Conservation (phyloP, 164 flowering plant genomes). For the Warburgia ugandensis region DNA sequence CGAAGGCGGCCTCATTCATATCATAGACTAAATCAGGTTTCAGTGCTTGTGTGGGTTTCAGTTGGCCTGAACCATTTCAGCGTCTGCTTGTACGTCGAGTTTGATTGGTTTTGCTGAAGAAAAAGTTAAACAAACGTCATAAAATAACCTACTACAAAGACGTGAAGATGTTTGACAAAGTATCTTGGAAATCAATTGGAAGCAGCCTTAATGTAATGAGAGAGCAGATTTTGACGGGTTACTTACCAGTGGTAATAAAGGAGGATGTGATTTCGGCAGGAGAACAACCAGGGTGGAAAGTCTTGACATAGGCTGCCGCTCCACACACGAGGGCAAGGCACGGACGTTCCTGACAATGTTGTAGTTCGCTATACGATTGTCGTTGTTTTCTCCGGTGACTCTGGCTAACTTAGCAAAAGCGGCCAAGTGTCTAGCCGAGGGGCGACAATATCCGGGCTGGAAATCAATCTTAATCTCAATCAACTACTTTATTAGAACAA, state of each 20-base stretch:
- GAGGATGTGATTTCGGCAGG: slow-evolving; percentile 77
- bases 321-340: slow-evolving; percentile 67
- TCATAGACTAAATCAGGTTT: slow-evolving; percentile 64
- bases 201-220: not conserved
- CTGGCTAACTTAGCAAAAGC: slow-evolving; percentile 34
- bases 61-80: slow-evolving; percentile 46
- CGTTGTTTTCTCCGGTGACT: slow-evolving; percentile 22
- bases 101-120: slow-evolving; percentile 40
- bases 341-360: slow-evolving; percentile 60
- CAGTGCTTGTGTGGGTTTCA: slow-evolving; percentile 43
- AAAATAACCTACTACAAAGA: not conserved
- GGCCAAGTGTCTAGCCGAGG: slow-evolving; percentile 70
- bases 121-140: too few species aligned
- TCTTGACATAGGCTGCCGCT: slow-evolving; percentile 66
- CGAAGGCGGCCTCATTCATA: slow-evolving; percentile 25
- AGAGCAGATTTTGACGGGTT: not conserved
- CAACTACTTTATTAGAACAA: too few species aligned
- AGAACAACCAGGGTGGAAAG: slow-evolving; percentile 68
- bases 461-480: not conserved
- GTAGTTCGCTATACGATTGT: not conserved
- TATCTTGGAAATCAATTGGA: not conserved
- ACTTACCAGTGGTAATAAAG: slow-evolving; percentile 70
- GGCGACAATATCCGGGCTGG: slow-evolving; percentile 77
- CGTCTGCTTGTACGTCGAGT: slow-evolving; percentile 9
- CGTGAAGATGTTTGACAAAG: not conserved